Conservation (phyloP, 371 early-diverging fungal species). For the Syncephalis plumigaleata region DNA sequence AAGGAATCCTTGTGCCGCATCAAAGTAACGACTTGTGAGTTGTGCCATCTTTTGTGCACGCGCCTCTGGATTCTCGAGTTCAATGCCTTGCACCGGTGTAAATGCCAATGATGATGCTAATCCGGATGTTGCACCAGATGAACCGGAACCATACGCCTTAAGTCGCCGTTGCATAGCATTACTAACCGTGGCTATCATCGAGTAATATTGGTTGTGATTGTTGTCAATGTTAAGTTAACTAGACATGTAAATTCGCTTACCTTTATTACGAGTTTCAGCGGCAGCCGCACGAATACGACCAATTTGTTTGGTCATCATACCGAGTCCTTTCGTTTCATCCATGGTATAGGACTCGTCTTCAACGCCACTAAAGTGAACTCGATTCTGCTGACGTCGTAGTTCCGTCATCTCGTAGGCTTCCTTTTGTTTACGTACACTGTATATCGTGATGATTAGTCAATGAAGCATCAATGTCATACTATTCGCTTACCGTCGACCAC, state of each 20-base stretch:
- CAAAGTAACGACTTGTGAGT: slow-evolving; percentile 71
- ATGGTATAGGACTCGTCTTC: slow-evolving; percentile 76
- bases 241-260: slow-evolving; percentile 18
- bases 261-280: slow-evolving; percentile 39
- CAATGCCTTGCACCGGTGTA: slow-evolving; percentile 92
- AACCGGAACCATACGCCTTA: slow-evolving; percentile 6
- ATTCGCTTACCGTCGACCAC: slow-evolving; percentile 47
- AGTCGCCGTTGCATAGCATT: slow-evolving; percentile 2
- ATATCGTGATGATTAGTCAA: not conserved
- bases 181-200: not conserved
- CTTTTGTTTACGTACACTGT: slow-evolving; percentile 68
- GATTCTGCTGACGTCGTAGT: slow-evolving; percentile 72
- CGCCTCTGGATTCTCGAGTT: slow-evolving; percentile 76
- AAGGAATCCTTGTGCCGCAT: slow-evolving; percentile 15
- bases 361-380: slow-evolving; percentile 80
- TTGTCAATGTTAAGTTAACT: too few relatives aligned
- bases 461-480: not conserved
- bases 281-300: slow-evolving; percentile 52
- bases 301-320: slow-evolving; percentile 56
- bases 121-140: slow-evolving; percentile 52
- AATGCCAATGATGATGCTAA: slow-evolving; percentile 82
- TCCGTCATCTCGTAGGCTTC: slow-evolving; percentile 78
- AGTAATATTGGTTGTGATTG: not conserved
- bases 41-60: slow-evolving; percentile 40
- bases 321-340: slow-evolving; percentile 76